Base-by-base conservation (phyloP, 345 rosid species). In the Corchorus olitorius region DNA sequence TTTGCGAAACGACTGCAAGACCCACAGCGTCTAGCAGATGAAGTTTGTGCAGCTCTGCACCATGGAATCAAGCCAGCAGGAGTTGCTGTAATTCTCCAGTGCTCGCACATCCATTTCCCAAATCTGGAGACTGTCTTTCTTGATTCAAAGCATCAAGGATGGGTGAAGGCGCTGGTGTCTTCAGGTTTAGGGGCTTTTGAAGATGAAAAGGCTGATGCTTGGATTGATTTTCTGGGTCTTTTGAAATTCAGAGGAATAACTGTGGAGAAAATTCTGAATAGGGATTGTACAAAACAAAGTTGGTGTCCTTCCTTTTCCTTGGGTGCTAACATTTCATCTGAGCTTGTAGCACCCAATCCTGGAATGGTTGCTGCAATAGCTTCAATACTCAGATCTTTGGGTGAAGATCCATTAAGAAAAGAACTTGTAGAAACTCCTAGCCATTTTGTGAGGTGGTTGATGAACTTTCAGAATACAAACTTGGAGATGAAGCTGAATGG, bases 401-500 rank as follows among this genome's bases (percentile, higher is more conserved):
- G 93, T 22, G 99, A 97, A 82, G 95, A 97, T 78, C 98, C 97
- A n/a, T 74, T 35, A 22, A 88, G 99, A 82, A 81, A 94, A 82
- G 97, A 92, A 82, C 98, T 97, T 54, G 75, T 86, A 22, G 93
- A 85, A 64, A 97, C 98, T 64, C 98, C 99, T 3, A 64, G 67
- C 61, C 86, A 90, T 35, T 97, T 89, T 70, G 85, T 94, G 39
- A 86, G 81, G 65, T 97, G 99, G 99, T 81, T 92, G 80, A 86
- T 86, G 94, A 92, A 87, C 83, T 97, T 97, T 81, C 91, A 91
- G 58, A 91, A 82, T 41, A 50, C 88, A 39, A 87, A 85, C 79
- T 76, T 92, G 14, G 94, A 88, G 55, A 86, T 88, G 89, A 89
- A 88, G 83, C 80, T 87, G 34, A 87, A 88, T 64, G 85, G 89